phyloP scores from a whole-genome alignment of 2,329 filamentous ascomycete genomes.

The Penicillium decumbens region DNA sequence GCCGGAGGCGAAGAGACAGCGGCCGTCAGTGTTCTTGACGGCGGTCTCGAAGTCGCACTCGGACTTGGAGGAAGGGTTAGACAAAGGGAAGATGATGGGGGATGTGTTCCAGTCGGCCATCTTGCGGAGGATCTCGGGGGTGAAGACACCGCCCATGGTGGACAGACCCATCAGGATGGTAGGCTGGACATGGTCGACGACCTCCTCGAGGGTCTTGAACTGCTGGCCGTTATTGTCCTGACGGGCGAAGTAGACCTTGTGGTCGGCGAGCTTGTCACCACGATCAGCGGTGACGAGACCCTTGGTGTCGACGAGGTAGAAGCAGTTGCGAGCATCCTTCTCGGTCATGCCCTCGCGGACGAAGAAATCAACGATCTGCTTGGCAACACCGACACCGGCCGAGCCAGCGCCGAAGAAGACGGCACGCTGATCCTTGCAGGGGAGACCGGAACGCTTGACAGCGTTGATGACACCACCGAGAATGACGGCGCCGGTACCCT shows the following conservation, averaged over 20 bases:
- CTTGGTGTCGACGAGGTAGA: constrained; percentile 97
- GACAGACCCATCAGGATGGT: constrained; percentile 92
- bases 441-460: constrained; percentile 79
- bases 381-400: constrained; percentile 93
- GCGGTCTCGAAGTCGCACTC: constrained; percentile 97
- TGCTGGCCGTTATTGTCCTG: constrained; percentile 62
- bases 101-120: constrained; percentile 62
- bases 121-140: constrained; percentile 71
- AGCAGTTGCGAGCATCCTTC: constrained; percentile 79
- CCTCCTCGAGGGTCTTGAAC: constrained; percentile 75
- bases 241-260: constrained; percentile 67
- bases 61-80: constrained; percentile 92
- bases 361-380: constrained; percentile 97
- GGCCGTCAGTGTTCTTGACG: constrained; percentile 83
- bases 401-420: constrained; percentile 96
- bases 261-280: constrained; percentile 87
- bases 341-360: constrained; percentile 86
- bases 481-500: constrained; percentile 93
- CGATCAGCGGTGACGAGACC: constrained; percentile 90
- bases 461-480: constrained; percentile 72
- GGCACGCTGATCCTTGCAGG: constrained; percentile 82
- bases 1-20: constrained; percentile 88
- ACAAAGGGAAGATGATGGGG: constrained; percentile 92
- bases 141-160: constrained; percentile 92
- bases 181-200: constrained; percentile 91